phyloP scores from a whole-genome alignment of 1,284 basidiomycete genomes.

The Boletus mariae region DNA sequence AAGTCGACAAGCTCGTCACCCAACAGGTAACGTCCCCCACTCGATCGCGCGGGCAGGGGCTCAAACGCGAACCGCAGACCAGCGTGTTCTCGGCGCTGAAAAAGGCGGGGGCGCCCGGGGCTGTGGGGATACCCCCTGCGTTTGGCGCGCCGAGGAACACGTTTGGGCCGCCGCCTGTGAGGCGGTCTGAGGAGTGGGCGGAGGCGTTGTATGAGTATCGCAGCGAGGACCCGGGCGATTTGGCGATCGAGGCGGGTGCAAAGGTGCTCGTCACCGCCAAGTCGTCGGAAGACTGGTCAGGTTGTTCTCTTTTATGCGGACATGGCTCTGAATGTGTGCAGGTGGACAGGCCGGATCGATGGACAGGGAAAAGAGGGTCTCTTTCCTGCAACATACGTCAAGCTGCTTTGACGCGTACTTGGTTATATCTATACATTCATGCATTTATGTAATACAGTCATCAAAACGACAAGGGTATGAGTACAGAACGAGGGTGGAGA shows the following conservation, averaged over 20 bases:
- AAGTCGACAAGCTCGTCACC: slow-evolving; percentile 29
- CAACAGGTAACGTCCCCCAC: too few relatives aligned
- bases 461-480: slow-evolving; percentile 28
- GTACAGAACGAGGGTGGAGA: slow-evolving; percentile 33
- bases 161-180: slow-evolving; percentile 56
- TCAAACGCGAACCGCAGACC: slow-evolving; percentile 6
- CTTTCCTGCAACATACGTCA: slow-evolving; percentile 74
- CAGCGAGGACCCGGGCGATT: slow-evolving; percentile 62
- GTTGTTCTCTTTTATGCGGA: slow-evolving; percentile 6
- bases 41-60: too few relatives aligned
- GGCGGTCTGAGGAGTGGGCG: slow-evolving; percentile 60
- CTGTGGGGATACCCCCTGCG: slow-evolving; percentile 43
- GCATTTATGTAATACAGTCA: not conserved
- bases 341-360: slow-evolving; percentile 73
- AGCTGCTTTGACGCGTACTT: slow-evolving; percentile 41
- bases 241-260: slow-evolving; percentile 52
- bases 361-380: slow-evolving; percentile 61
- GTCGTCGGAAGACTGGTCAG: slow-evolving; percentile 73
- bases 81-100: slow-evolving; percentile 19
- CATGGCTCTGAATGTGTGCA: slow-evolving; percentile 28
- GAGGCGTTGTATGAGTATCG: slow-evolving; percentile 73
- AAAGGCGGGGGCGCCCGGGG: slow-evolving; percentile 29
- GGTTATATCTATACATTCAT: too few relatives aligned
- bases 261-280: slow-evolving; percentile 57
- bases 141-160: slow-evolving; percentile 42